Base-by-base conservation (phyloP, 1,139 yeast species). In the Saccharomyces hybrid region DNA sequence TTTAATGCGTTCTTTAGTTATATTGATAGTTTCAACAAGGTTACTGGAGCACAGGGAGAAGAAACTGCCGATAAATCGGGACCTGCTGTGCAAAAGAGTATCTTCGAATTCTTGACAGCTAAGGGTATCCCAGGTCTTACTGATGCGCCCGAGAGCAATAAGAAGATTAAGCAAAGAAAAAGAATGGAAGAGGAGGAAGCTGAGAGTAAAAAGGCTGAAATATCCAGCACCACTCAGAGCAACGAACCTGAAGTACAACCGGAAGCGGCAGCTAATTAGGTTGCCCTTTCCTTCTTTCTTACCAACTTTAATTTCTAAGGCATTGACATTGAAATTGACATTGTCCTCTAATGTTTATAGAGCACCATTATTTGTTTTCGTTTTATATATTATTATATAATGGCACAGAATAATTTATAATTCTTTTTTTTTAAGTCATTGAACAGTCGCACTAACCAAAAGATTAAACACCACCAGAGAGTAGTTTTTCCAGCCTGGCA, bases 1-100 rank as follows among this genome's bases (percentile, higher is more conserved):
- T 91, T 88, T 73, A 84, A 88, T 61, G 95, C 95, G 0, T 91
- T 91, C 66, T 91, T 87, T 71, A 87, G 88, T 32, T 91, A 87
- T 68, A 84, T 91, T 62, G 98, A 91, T 70, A 81, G 87, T 48
- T 88, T 85, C 70, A 68, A 64, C 51, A 66, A 63, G 48, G 70
- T 66, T n/a, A 67, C 70, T 4, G 71, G 70, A 23, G 67, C 69
- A 13, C 61, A 61, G 32, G 67, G 67, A 13, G 61, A 60, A 47
- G 68, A 63, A 48, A 56, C 58, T 25, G 64, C 59, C n/a, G 61
- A 55, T 11, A 64, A 66, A 49, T 55, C 62, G 11, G 68, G 65
- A 16, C 53, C 57, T 20, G 52, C 57, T 28, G 79, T 64, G 9
- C 71, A 67, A 52, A 64, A 57, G 51, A 66, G 81, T 57, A 82